Evolutionary conservation across 306 rosid species (phyloP).

Genomic region (Argentina anserina): DNA sequence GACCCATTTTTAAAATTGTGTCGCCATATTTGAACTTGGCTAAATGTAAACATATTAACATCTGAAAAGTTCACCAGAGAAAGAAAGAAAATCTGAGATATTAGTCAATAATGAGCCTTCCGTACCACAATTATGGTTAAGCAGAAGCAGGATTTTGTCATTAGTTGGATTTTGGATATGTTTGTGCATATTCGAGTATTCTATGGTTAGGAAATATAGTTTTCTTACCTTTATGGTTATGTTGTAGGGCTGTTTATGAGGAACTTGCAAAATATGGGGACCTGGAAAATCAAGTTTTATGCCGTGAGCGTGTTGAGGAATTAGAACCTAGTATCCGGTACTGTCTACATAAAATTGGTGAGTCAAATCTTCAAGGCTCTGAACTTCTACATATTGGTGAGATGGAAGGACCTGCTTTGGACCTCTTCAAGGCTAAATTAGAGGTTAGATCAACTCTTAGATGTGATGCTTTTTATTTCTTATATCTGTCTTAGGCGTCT

Average conservation of each 20-base stretch:
- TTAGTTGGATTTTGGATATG: neutral
- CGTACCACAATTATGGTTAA: neutral
- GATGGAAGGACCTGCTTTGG: constrained; percentile 99
- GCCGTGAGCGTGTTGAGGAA: constrained; percentile 97
- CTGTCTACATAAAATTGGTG: constrained; percentile 88
- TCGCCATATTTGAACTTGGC: neutral
- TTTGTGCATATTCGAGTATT: neutral
- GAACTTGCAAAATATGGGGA: constrained; percentile 97
- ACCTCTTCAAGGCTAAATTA: constrained; percentile 87
- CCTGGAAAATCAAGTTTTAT: constrained; percentile 85
- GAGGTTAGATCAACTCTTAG: constrained; percentile 51
- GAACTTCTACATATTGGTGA: constrained; percentile 89
- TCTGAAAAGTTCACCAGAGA: neutral
- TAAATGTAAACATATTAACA: neutral
- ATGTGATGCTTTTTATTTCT: constrained; percentile 1
- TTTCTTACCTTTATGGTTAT: neutral
- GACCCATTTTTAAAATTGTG: neutral
- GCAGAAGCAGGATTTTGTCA: neutral
- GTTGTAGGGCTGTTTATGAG: constrained; percentile 82
- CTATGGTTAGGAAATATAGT: neutral
- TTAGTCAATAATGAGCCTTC: neutral
- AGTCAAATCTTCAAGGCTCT: constrained; percentile 89
- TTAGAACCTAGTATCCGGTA: constrained; percentile 93
- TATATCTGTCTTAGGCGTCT: neutral
- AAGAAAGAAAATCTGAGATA: neutral